These are phyloP conservation scores for Eimeria tenella DNA, from an alignment of 169 alveolate genomes.

Conservation along the genomic window DNA sequence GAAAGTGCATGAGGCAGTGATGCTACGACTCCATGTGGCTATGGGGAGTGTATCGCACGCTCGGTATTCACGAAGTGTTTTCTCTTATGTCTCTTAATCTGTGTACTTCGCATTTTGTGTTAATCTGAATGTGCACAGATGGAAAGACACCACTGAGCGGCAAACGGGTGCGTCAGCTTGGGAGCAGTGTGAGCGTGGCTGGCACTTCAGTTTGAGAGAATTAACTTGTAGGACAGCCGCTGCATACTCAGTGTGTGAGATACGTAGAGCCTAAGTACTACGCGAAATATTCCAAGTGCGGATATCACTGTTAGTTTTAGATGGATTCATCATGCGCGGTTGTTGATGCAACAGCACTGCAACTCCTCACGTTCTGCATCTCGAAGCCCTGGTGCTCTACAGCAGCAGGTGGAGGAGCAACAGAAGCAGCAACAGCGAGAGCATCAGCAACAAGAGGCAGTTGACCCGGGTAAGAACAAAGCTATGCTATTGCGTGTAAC, in stretches of 20 bases:
- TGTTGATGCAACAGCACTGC: conserved; percentile 47
- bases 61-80: not conserved
- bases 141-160: not conserved
- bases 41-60: not conserved
- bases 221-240: too few species aligned
- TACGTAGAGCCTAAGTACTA: too few species aligned
- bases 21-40: not conserved
- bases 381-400: not conserved
- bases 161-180: not conserved
- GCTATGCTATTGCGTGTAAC: too few species aligned
- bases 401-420: conserved; percentile 7
- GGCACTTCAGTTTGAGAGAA: not conserved
- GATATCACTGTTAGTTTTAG: too few species aligned
- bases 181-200: not conserved
- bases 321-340: too few species aligned
- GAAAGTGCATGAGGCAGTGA: not conserved
- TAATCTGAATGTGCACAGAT: not conserved
- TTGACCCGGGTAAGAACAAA: conserved; percentile 29
- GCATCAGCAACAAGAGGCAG: not conserved
- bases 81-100: not conserved
- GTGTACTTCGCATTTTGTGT: not conserved
- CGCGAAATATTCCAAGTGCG: too few species aligned
- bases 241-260: too few species aligned
- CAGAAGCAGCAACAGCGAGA: not conserved
- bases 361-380: not conserved